Conservation (phyloP, 2,329 filamentous ascomycete species). For the Chaetomiaceae sp. region DNA sequence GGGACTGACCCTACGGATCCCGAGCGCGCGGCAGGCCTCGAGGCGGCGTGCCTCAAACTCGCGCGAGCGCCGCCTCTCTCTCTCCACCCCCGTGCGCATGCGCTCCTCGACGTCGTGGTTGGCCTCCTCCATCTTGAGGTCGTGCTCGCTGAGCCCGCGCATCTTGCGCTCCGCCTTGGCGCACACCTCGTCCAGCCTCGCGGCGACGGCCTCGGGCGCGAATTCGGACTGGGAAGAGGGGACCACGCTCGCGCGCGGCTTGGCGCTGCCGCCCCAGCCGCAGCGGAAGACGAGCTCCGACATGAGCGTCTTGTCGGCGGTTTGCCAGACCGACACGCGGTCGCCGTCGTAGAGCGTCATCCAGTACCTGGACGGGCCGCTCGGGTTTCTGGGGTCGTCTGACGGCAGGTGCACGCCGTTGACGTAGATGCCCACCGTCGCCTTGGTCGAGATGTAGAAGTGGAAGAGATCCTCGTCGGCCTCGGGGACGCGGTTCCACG, state of each 20-base stretch:
- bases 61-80: slow-evolving; percentile 47
- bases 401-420: slow-evolving; percentile 65
- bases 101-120: slow-evolving; percentile 43
- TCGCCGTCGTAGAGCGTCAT: slow-evolving; percentile 74
- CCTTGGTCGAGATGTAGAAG: slow-evolving; percentile 75
- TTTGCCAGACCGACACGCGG: slow-evolving; percentile 65
- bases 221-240: slow-evolving; percentile 28
- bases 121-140: slow-evolving; percentile 41
- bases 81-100: slow-evolving; percentile 36
- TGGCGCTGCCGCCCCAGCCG: slow-evolving; percentile 52
- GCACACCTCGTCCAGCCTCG: slow-evolving; percentile 47
- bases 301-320: slow-evolving; percentile 37
- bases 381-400: slow-evolving; percentile 49
- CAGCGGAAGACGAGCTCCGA: slow-evolving; percentile 47
- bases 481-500: slow-evolving; percentile 48
- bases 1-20: slow-evolving; percentile 19
- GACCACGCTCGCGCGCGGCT: slow-evolving; percentile 31
- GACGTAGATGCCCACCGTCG: slow-evolving; percentile 68
- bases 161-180: slow-evolving; percentile 43
- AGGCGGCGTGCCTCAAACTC: slow-evolving; percentile 46
- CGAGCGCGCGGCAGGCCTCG: slow-evolving; percentile 42
- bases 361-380: slow-evolving; percentile 55
- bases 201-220: slow-evolving; percentile 38
- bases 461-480: slow-evolving; percentile 53
- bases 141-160: slow-evolving; percentile 37